These are phyloP conservation scores for Mycena pura DNA, from an alignment of 768 basidiomycete genomes.

Conservation along the genomic window DNA sequence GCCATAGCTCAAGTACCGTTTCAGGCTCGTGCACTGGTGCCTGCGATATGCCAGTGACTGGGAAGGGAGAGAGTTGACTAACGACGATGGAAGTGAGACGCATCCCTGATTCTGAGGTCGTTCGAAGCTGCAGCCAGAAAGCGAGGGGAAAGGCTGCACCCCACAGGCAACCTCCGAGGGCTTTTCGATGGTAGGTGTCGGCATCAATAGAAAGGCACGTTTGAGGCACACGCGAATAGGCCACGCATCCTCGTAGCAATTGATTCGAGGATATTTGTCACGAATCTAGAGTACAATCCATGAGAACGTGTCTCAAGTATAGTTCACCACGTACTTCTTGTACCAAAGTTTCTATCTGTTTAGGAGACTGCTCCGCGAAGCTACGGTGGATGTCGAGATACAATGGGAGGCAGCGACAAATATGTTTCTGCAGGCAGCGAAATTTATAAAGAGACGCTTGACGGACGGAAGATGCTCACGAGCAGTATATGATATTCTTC, in stretches of 20 bases:
- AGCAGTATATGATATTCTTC: not conserved
- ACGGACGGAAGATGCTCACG: not conserved
- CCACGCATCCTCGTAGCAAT: not conserved
- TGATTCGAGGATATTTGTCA: not conserved
- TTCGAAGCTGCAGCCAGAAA: not conserved
- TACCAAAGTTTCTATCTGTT: not conserved
- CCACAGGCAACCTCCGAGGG: not conserved
- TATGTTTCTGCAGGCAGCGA: not conserved
- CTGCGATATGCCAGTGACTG: not conserved
- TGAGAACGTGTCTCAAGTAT: not conserved
- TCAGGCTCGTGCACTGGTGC: constrained; percentile 2
- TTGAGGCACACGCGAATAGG: not conserved
- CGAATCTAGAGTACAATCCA: not conserved
- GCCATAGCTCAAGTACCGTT: not conserved
- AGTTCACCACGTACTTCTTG: not conserved
- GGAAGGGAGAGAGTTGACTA: not conserved
- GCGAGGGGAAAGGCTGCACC: not conserved
- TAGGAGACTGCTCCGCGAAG: not conserved
- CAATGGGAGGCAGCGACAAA: not conserved
- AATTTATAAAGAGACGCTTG: not conserved
- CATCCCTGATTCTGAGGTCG: not conserved
- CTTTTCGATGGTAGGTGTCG: not conserved
- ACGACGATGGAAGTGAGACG: too few relatives aligned
- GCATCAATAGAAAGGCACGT: not conserved
- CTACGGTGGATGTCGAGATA: not conserved